phyloP scores from a whole-genome alignment of 2,329 filamentous ascomycete genomes.

The Fusarium mundagurra region DNA sequence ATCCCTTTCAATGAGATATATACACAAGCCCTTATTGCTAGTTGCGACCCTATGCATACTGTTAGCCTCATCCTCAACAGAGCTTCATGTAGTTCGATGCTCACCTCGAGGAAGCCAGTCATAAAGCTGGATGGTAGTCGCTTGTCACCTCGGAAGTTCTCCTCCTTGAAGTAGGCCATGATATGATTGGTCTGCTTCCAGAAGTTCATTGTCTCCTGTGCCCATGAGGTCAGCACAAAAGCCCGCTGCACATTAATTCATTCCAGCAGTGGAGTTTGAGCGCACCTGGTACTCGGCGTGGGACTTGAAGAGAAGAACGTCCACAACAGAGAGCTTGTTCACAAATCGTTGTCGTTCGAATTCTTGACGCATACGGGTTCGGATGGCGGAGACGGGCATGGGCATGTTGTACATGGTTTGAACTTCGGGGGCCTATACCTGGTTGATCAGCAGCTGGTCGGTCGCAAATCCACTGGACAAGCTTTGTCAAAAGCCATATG shows the following conservation, averaged over 20 bases:
- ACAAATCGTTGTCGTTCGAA: constrained; percentile 97
- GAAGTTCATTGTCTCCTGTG: constrained; percentile 96
- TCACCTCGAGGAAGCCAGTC: constrained; percentile 91
- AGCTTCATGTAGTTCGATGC: constrained; percentile 41
- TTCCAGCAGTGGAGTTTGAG: constrained; percentile 61
- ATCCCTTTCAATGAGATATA: constrained; percentile 49
- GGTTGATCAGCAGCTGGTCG: constrained; percentile 25
- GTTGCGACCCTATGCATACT: constrained; percentile 62
- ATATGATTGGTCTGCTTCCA: constrained; percentile 98
- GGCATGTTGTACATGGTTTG: constrained; percentile 97
- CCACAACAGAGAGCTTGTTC: constrained; percentile 86
- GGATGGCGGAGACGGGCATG: constrained; percentile 85
- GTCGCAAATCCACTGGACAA: background rate
- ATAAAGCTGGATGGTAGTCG: constrained; percentile 91
- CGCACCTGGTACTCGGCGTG: constrained; percentile 92
- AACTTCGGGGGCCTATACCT: constrained; percentile 86
- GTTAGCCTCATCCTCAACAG: constrained; percentile 26
- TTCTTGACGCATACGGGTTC: constrained; percentile 94
- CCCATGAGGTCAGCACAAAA: constrained; percentile 22
- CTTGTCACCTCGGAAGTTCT: constrained; percentile 79
- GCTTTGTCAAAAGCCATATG: background rate
- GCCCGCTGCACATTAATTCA: constrained; percentile 47
- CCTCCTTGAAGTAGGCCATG: constrained; percentile 94
- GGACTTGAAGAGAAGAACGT: constrained; percentile 90
- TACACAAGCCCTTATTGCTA: constrained; percentile 52